Percentiles rank a stretch among this genome's conserved stretches.
These are phyloP conservation scores for Brasilioporus rufonigricans DNA, from an alignment of 768 basidiomycete genomes.

Conservation along the genomic window DNA sequence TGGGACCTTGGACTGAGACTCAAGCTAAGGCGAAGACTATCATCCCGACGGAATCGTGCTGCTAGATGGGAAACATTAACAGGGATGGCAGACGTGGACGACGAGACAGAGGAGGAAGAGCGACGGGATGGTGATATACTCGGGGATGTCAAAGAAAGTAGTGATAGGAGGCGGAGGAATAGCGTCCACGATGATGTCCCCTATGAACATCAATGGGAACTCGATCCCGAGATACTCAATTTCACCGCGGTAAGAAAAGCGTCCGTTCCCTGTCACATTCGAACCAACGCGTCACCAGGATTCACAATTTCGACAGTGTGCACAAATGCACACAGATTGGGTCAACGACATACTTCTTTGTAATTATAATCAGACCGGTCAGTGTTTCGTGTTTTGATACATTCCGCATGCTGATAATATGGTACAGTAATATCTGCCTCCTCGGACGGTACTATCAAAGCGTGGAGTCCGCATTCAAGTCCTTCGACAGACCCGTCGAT, in stretches of 20 bases:
- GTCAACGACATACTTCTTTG: constrained; percentile 92
- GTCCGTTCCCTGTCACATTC: background rate
- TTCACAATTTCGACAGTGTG: constrained; percentile 79
- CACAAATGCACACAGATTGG: constrained; percentile 93
- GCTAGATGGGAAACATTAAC: constrained; percentile 79
- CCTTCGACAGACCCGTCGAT: constrained; percentile 58
- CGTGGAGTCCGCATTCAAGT: constrained; percentile 83
- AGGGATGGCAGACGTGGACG: constrained; percentile 78
- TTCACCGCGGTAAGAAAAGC: constrained; percentile 46
- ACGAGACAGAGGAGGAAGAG: constrained; percentile 65
- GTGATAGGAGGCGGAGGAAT: constrained; percentile 33
- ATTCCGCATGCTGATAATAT: constrained; percentile 5
- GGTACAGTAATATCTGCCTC: constrained; percentile 82
- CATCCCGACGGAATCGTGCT: constrained; percentile 22
- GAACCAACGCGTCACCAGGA: constrained; percentile 34
- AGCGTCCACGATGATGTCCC: constrained; percentile 40
- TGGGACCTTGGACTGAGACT: constrained; percentile 81
- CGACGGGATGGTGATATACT: constrained; percentile 74
- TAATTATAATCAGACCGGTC: constrained; percentile 87
- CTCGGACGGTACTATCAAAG: constrained; percentile 91
- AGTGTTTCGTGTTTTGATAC: constrained; percentile 22
- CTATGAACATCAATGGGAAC: constrained; percentile 78
- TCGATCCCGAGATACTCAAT: constrained; percentile 53
- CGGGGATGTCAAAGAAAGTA: constrained; percentile 60
- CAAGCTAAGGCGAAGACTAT: constrained; percentile 38